Evolutionary conservation across 2,329 filamentous ascomycete species (phyloP).

Genomic region (Cladosporium sp.): DNA sequence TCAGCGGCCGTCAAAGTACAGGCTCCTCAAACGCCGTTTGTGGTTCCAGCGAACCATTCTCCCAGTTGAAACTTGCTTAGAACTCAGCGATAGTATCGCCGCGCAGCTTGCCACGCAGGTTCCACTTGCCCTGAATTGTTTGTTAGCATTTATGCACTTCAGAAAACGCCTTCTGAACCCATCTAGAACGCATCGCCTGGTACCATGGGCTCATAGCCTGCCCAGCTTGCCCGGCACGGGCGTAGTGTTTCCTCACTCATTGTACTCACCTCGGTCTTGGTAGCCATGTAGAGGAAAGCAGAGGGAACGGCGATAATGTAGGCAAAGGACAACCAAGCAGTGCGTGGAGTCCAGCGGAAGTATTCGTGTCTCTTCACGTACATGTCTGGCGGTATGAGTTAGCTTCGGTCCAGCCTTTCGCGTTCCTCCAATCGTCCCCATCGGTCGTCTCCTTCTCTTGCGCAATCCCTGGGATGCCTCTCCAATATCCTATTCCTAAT

Average conservation of each 20-base stretch:
- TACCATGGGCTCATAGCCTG: not conserved
- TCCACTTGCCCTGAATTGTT: slow-evolving; percentile 70
- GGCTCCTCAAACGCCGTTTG: not conserved
- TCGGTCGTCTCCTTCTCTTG: not conserved
- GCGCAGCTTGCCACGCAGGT: slow-evolving; percentile 80
- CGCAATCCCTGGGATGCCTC: not conserved
- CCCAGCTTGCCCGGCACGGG: too few relatives aligned
- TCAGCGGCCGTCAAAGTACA: not conserved
- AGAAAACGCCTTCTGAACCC: not conserved
- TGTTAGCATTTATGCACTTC: not conserved
- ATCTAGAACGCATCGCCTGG: too few relatives aligned
- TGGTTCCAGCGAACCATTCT: not conserved
- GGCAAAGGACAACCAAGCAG: slow-evolving; percentile 72
- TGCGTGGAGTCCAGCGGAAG: slow-evolving; percentile 89
- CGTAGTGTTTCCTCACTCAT: too few relatives aligned
- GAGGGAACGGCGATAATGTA: slow-evolving; percentile 71
- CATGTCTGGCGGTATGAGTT: slow-evolving; percentile 61
- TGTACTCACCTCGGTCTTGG: slow-evolving; percentile 76
- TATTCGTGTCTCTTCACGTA: slow-evolving; percentile 81
- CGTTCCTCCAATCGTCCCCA: not conserved
- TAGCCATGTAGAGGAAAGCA: slow-evolving; percentile 67
- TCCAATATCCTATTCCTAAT: not conserved
- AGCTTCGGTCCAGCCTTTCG: not conserved
- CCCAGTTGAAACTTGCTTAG: slow-evolving; percentile 43
- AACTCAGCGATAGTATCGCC: slow-evolving; percentile 81